A percentile compares a stretch with the other conserved stretches of the same genome.
phyloP scores from a whole-genome alignment of 441 rosid species.

The Croton setiger region DNA sequence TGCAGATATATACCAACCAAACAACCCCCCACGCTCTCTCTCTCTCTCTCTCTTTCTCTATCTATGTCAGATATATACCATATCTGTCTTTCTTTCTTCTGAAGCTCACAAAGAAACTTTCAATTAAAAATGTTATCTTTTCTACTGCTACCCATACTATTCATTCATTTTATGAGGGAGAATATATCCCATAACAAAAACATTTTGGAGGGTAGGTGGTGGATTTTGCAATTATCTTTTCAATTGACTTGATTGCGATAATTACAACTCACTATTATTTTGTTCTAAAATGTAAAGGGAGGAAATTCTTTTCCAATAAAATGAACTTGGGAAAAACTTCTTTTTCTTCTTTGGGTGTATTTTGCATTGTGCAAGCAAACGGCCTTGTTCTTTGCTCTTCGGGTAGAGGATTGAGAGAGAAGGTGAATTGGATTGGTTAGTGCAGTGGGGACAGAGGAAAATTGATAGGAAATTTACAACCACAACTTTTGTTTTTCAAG shows the following conservation, averaged over 20 bases:
- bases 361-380: conserved; percentile 8
- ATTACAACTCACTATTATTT: background rate
- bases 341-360: background rate
- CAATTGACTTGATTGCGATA: background rate
- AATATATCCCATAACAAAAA: conserved; percentile 12
- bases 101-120: background rate
- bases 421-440: conserved; percentile 34
- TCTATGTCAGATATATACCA: background rate
- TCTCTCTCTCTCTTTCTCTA: conserved; percentile 7
- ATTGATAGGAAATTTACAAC: conserved; percentile 46
- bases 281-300: background rate
- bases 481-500: conserved; percentile 42
- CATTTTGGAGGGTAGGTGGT: conserved; percentile 5
- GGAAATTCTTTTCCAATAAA: conserved; percentile 4
- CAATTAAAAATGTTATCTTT: background rate
- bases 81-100: background rate
- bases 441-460: conserved; percentile 26
- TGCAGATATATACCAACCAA: conserved; percentile 6
- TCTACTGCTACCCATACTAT: background rate
- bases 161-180: background rate
- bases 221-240: conserved; percentile 12
- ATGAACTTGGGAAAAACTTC: conserved; percentile 4
- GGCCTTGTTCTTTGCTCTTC: background rate
- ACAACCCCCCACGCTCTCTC: conserved; percentile 12
- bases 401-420: conserved; percentile 2